These are phyloP conservation scores for Mycena metata DNA, from an alignment of 768 basidiomycete genomes.

Conservation along the genomic window DNA sequence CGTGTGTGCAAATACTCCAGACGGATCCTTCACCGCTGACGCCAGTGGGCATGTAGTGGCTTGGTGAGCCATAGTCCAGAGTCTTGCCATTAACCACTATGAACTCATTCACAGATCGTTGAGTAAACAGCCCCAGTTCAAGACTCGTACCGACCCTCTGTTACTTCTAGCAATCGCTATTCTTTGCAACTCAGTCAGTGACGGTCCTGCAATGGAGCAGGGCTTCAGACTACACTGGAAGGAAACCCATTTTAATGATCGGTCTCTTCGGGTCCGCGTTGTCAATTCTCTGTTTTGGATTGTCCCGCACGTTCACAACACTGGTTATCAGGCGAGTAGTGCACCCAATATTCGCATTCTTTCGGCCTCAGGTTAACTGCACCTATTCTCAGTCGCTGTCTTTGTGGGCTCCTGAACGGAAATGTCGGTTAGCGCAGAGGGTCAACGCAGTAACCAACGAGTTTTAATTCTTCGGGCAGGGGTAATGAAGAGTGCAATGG, in stretches of 20 bases:
- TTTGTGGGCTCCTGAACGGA: constrained; percentile 77
- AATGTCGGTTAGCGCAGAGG: constrained; percentile 62
- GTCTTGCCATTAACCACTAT: too few relatives aligned
- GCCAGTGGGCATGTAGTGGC: not conserved
- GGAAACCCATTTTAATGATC: constrained; percentile 71
- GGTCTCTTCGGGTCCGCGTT: constrained; percentile 65
- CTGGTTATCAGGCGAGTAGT: constrained; percentile 66
- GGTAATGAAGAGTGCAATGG: constrained; percentile 82
- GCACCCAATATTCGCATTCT: not conserved
- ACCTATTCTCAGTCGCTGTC: constrained; percentile 65
- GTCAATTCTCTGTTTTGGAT: constrained; percentile 72
- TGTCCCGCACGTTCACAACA: constrained; percentile 67
- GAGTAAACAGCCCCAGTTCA: constrained; percentile 5
- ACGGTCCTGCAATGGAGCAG: constrained; percentile 77
- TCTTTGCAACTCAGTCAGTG: constrained; percentile 69
- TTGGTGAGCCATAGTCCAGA: not conserved
- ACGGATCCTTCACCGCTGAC: not conserved
- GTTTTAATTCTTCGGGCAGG: constrained; percentile 47
- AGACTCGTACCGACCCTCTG: not conserved
- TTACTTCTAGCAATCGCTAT: constrained; percentile 66
- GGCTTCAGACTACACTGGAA: constrained; percentile 69
- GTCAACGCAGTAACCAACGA: not conserved
- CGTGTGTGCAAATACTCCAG: constrained; percentile 53
- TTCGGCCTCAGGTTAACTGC: constrained; percentile 7
- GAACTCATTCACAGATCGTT: constrained; percentile 52